Evolutionary conservation across 805 yeast species (phyloP).

Genomic region (Kregervanrija pseudodelftensis): DNA sequence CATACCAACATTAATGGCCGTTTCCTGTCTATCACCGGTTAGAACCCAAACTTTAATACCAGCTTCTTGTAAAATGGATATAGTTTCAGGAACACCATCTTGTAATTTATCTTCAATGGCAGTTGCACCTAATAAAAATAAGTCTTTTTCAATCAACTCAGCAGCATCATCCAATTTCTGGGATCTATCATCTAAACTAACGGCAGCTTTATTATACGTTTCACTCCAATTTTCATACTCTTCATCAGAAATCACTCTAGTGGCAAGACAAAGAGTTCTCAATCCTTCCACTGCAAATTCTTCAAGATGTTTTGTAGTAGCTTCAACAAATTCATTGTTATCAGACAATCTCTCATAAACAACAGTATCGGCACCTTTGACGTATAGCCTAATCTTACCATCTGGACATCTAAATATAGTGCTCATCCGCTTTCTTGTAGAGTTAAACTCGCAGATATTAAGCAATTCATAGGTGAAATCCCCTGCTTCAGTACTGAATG

Average conservation of each 20-base stretch:
- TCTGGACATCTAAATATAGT: conserved; percentile 92
- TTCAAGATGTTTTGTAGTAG: conserved; percentile 82
- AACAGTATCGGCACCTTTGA: conserved; percentile 98
- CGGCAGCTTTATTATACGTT: conserved; percentile 70
- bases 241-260: conserved; percentile 66
- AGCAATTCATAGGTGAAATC: conserved; percentile 65
- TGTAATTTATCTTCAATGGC: conserved; percentile 97
- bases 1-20: conserved; percentile 98
- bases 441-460: conserved; percentile 92
- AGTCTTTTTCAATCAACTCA: conserved; percentile 72
- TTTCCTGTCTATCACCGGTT: conserved; percentile 98
- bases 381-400: conserved; percentile 78
- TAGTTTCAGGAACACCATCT: conserved; percentile 98
- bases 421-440: conserved; percentile 97
- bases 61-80: conserved; percentile 89
- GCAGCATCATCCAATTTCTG: conserved; percentile 82
- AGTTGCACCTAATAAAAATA: conserved; percentile 88
- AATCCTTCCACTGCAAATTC: conserved; percentile 96
- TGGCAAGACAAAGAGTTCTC: conserved; percentile 89
- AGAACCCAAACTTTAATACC: conserved; percentile 97
- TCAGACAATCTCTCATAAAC: conserved; percentile 75
- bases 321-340: conserved; percentile 71
- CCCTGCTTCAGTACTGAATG: conserved; percentile 49
- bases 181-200: conserved; percentile 68
- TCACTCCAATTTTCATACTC: conserved; percentile 71